Evolutionary conservation across 2,329 filamentous ascomycete genomes (phyloP), one percentile per base, ranked within the genome.

Genomic region (Cryoendolithus antarcticus): DNA sequence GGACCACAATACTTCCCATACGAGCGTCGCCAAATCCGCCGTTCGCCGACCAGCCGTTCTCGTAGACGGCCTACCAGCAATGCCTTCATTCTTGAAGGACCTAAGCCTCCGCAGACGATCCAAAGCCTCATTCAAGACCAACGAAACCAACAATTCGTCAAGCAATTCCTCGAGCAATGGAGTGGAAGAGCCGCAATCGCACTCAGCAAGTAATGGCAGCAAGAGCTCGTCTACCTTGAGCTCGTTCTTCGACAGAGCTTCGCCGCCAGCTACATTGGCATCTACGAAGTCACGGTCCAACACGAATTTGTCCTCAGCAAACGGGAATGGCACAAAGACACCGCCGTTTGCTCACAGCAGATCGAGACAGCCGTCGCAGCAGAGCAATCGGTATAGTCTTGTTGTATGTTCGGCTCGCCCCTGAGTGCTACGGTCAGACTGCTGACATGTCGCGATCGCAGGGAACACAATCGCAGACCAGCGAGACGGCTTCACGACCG

Each of bases 251-350:
- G 84, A 78, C 52, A 80, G 80, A 35, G 65, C 80, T 33, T 86
- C 85, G 35, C 82, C 84, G 30, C 82, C 84, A 0, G 82, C 80
- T n/a, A 71, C 81, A 35, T 69, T 77, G 48, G 72, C 76, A 34
- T 72, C 76, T 43, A 79, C 80, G 42, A 74, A 80, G 46, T 76
- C 77, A 15, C 72, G 75, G 37, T 59, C 58, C 13, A 53, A 49
- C 24, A 69, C 81, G 7, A 73, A 82, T 54, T 64, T 82, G 31
- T 74, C 80, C 48, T 58, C 70, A 38, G 75, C 48, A 37, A 53
- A 78, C 54, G 70, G 62, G 45, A 62, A 58, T 31, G 54, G 51
- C 32, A 51, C 38, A 38, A 56, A 55, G 40, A 62, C 69, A 34
- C 62, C 67, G 9, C 62, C 68, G 11, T 36, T 45, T 19, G 40